phyloP scores from a whole-genome alignment of 73 alveolate species.

The Uronychia binucleata region DNA sequence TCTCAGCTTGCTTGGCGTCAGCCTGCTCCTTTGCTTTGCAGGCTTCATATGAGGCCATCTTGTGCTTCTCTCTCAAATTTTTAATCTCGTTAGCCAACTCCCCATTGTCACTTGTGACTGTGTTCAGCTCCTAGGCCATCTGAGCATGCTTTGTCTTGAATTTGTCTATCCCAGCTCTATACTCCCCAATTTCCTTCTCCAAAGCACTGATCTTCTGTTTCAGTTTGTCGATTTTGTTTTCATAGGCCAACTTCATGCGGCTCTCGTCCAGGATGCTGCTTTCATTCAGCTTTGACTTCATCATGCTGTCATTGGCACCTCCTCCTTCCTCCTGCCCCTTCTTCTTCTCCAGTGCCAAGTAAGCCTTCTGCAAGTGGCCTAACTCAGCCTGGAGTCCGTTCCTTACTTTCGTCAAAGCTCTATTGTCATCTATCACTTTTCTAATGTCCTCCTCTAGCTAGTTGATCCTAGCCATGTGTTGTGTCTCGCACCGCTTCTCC shows the following conservation, averaged over 20 bases:
- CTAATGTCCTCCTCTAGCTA: background rate
- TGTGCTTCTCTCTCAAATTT: background rate
- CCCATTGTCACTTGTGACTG: background rate
- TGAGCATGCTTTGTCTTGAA: background rate
- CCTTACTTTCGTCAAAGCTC: background rate
- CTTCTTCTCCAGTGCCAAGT: background rate
- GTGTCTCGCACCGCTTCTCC: background rate
- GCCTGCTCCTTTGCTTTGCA: background rate
- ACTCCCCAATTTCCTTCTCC: background rate
- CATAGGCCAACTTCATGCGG: background rate
- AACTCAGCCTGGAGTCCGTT: background rate
- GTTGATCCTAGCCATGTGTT: background rate
- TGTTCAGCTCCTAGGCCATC: background rate
- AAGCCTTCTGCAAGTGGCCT: background rate
- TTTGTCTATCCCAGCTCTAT: background rate
- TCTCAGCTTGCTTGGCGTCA: background rate
- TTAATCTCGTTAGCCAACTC: background rate
- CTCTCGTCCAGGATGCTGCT: background rate
- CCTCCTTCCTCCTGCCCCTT: background rate
- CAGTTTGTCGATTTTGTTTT: background rate
- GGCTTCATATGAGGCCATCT: background rate
- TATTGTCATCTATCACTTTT: conserved; percentile 3
- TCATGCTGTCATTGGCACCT: background rate
- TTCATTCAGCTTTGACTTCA: background rate
- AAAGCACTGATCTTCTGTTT: background rate